Base-by-base conservation (phyloP, 805 yeast genomes). In the Candida ulmi region DNA sequence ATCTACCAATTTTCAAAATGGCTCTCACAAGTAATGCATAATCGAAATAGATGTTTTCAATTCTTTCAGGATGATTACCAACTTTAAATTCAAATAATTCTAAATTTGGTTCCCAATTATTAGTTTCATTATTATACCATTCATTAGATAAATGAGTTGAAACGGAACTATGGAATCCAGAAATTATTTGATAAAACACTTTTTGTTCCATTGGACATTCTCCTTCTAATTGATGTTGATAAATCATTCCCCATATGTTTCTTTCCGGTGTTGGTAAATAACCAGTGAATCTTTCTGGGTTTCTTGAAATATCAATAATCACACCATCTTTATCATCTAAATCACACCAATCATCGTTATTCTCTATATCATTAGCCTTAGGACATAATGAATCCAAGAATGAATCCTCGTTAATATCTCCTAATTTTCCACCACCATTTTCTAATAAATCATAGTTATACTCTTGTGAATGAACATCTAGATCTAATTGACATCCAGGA, bases 231-330 rank as follows among this genome's bases (percentile, higher is more conserved):
- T 50, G 69, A 52, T 93, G 96, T 32, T 78, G 80, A 61, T 93
- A 93, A 23, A 93, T 88, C 48, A 95, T 87, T 30, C 78, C 71
- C 99, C 99, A 93, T 35, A 93, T 87, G 57, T 83, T 88, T 49
- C 82, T 78, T 17, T 96, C 87, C 54, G 93, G 96, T 37, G 81
- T 78, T 24, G 99, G 99, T 25, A 88, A 84, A 56, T 93, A 93
- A 0, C 99, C 99, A 0, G 99, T 95, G 65, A 86, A 93, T 54
- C 98, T 71, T 62, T 93, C 99, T 1, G 96, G 96, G 56, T 95
- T 95, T 39, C 84, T 86, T 17, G 82, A 69, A 41, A 93, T 71
- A 54, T 90, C 88, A 23, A 93, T 95, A 52, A 83, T 82, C 2
- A 88, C 96, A 39, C 88, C 80, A 44, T 79, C 74, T 51, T 78